Base-by-base conservation (phyloP, 202 grass and related monocot genomes). In the Setaria viridis region DNA sequence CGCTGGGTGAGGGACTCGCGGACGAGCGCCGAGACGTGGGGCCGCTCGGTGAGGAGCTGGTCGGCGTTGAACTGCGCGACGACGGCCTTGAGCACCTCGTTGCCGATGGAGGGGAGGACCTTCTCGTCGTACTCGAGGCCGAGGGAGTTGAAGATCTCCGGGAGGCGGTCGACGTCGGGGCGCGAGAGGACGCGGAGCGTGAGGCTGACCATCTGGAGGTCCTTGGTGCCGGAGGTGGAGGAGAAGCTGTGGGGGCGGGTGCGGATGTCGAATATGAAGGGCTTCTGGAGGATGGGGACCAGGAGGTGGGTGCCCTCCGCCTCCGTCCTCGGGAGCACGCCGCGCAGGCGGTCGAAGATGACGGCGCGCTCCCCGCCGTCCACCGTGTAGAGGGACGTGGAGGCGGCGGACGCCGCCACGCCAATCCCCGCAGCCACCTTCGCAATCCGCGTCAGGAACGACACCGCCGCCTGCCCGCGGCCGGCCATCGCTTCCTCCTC, bases 61-160 rank as follows among this genome's bases (percentile, higher is more conserved):
- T 94, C 92, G 54, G 92, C 92, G 81, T 94, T 94, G 92, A 94
- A 94, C 80, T 94, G 89, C 7, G 89, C 92, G 84, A 94, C 89
- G 76, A 94, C 92, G 46, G 89, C 87, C 80, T 94, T 91, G 65
- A 91, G 92, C 63, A 94, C 92, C 86, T 91, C 89, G 84, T 94
- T 94, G 80, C 86, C 86, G 71, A 94, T 94, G 84, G 92, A 94
- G 21, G 92, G 92, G 60, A 94, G 92, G 51, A 94, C 92, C 89
- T 94, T 94, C 5, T 91, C 84, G 84, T 94, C 89, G 81, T 94
- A 94, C 77, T 87, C 86, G 47, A 90, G 89, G 60, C 92, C 89
- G 51, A 94, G 86, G 66, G 81, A 85, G 67, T 55, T 91, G 89
- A 91, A 91, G 77, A 91, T 94, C 33, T 90, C 87, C 15, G 92